phyloP scores from a whole-genome alignment of 495 filamentous ascomycete genomes.

The Hypoxylon perforatum region DNA sequence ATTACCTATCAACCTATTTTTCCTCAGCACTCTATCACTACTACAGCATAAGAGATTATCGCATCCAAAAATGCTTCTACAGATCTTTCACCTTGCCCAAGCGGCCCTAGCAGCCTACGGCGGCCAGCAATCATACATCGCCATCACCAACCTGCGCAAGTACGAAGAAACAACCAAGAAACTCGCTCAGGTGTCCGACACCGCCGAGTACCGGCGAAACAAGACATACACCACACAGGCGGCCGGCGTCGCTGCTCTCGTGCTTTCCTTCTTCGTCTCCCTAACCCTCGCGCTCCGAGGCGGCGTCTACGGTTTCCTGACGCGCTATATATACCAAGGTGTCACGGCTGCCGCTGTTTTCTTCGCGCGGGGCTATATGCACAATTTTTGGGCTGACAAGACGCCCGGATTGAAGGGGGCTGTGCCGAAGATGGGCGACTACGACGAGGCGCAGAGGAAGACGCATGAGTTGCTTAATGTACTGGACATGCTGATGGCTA shows the following conservation, averaged over 20 bases:
- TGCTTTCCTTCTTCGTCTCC: conserved; percentile 27
- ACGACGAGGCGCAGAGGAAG: conserved; percentile 30
- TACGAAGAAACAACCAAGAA: conserved; percentile 56
- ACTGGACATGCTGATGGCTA: conserved; percentile 9
- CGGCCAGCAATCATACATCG: conserved; percentile 49
- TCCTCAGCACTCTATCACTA: not conserved
- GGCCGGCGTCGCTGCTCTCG: conserved; percentile 41
- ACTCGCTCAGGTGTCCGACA: conserved; percentile 54
- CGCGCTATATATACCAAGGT: conserved; percentile 16
- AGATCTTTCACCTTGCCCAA: conserved; percentile 25
- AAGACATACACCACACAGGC: conserved; percentile 57
- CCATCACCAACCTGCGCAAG: conserved; percentile 54
- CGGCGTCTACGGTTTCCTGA: conserved; percentile 16
- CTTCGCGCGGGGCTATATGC: conserved; percentile 22
- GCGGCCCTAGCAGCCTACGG: conserved; percentile 33
- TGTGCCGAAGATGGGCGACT: conserved; percentile 34
- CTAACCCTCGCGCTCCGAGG: conserved; percentile 20
- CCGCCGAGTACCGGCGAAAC: conserved; percentile 49
- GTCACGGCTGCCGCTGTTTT: conserved; percentile 12
- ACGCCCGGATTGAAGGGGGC: conserved; percentile 10
- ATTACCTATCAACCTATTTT: not conserved
- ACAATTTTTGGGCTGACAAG: conserved; percentile 25
- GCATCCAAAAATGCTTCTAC: conserved; percentile 18
- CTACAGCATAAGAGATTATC: not conserved
- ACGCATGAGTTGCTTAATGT: not conserved